Evolutionary conservation across 2,329 filamentous ascomycete genomes (phyloP).

Genomic region (Calycina marina): DNA sequence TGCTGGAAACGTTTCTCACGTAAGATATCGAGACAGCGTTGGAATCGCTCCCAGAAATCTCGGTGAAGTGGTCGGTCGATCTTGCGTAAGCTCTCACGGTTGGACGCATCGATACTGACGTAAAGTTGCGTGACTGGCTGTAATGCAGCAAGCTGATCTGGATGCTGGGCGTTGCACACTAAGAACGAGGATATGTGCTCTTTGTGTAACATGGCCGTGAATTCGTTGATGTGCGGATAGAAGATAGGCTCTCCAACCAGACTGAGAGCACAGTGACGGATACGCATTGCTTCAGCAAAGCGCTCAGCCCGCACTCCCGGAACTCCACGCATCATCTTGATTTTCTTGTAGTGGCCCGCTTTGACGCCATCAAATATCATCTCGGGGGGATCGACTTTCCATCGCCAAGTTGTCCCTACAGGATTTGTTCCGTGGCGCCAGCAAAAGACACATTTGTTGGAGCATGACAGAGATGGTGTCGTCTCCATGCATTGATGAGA

Average conservation of each 20-base stretch:
- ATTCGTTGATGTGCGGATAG: slow-evolving; percentile 93
- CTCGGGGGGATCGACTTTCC: slow-evolving; percentile 84
- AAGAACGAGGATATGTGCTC: slow-evolving; percentile 88
- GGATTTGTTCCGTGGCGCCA: slow-evolving; percentile 97
- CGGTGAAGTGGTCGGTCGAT: slow-evolving; percentile 88
- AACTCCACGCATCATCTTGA: slow-evolving; percentile 90
- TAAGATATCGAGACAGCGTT: slow-evolving; percentile 78
- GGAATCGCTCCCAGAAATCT: slow-evolving; percentile 96
- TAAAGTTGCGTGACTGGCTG: slow-evolving; percentile 88
- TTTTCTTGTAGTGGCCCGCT: slow-evolving; percentile 87
- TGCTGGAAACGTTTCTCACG: slow-evolving; percentile 71
- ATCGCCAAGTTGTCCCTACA: slow-evolving; percentile 91
- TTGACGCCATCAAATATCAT: slow-evolving; percentile 85
- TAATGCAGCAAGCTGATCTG: slow-evolving; percentile 71
- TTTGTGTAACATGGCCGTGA: slow-evolving; percentile 66
- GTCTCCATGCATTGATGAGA: slow-evolving; percentile 98
- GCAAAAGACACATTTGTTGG: slow-evolving; percentile 98
- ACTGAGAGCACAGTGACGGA: slow-evolving; percentile 82
- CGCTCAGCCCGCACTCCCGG: slow-evolving; percentile 84
- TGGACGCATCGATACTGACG: slow-evolving; percentile 89
- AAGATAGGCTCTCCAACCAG: slow-evolving; percentile 98
- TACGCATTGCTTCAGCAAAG: slow-evolving; percentile 83
- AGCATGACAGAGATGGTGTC: slow-evolving; percentile 87
- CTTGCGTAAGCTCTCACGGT: slow-evolving; percentile 70
- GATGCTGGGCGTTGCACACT: slow-evolving; percentile 95